These are phyloP conservation scores for Aspergillus luchuensis DNA, from an alignment of 2,329 filamentous ascomycete genomes.

Conservation along the genomic window DNA sequence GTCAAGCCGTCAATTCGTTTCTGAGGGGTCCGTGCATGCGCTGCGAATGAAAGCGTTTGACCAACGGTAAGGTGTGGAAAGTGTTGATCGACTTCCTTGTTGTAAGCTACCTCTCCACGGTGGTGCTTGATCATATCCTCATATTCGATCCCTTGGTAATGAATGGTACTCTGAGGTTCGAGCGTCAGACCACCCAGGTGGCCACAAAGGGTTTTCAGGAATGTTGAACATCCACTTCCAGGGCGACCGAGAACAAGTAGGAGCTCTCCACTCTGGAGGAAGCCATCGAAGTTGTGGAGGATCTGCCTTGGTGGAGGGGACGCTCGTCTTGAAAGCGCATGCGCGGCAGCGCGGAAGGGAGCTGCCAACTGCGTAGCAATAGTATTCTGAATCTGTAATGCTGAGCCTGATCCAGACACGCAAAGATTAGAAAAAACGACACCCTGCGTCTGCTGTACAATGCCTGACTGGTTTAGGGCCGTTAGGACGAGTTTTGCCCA, in stretches of 20 bases:
- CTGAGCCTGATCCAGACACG: slow-evolving; percentile 28
- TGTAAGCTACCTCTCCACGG: slow-evolving; percentile 75
- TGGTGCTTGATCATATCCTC: slow-evolving; percentile 16
- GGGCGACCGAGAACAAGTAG: slow-evolving; percentile 42
- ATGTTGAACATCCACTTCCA: slow-evolving; percentile 66
- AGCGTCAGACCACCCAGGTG: slow-evolving; percentile 47
- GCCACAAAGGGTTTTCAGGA: slow-evolving; percentile 79
- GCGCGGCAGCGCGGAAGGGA: slow-evolving; percentile 36
- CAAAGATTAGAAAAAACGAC: slow-evolving; percentile 29
- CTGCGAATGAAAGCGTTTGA: slow-evolving; percentile 73
- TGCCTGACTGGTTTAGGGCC: slow-evolving; percentile 25
- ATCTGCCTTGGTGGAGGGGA: slow-evolving; percentile 51
- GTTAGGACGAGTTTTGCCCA: slow-evolving; percentile 28
- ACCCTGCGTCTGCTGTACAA: slow-evolving; percentile 24
- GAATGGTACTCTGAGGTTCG: slow-evolving; percentile 51
- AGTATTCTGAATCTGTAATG: slow-evolving; percentile 29
- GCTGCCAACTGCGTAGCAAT: slow-evolving; percentile 24
- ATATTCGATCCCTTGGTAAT: slow-evolving; percentile 63
- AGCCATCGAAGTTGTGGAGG: slow-evolving; percentile 53
- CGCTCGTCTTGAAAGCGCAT: slow-evolving; percentile 31
- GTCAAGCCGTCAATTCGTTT: slow-evolving; percentile 9
- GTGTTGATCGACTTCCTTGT: slow-evolving; percentile 75
- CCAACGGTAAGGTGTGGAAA: slow-evolving; percentile 73
- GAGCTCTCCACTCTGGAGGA: slow-evolving; percentile 52
- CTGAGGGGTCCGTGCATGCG: slow-evolving; percentile 51